Conservation (phyloP, 352 stramenopile species). For the Phytophthora sp. region DNA sequence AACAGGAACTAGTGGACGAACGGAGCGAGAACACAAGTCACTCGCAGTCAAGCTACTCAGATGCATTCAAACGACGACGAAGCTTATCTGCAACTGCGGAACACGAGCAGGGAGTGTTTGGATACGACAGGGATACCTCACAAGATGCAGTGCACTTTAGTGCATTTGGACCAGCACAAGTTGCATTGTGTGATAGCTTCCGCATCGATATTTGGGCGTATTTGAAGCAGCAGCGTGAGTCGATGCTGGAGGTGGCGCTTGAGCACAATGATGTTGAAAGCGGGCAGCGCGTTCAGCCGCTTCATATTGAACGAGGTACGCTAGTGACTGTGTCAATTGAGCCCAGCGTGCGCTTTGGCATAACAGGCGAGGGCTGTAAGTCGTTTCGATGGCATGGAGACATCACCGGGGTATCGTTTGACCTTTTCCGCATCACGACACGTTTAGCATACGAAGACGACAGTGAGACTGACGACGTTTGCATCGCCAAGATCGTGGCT, state of each 20-base stretch:
- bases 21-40: not conserved
- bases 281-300: conserved; percentile 52
- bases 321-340: conserved; percentile 73
- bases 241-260: conserved; percentile 67
- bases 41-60: not conserved
- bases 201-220: conserved; percentile 78
- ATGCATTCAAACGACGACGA: conserved; percentile 8
- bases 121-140: conserved; percentile 1
- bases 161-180: conserved; percentile 56
- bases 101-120: not conserved
- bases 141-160: conserved; percentile 63
- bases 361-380: conserved; percentile 60
- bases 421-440: conserved; percentile 46
- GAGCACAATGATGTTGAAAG: conserved; percentile 59
- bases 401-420: conserved; percentile 67
- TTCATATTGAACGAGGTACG: conserved; percentile 61
- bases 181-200: conserved; percentile 53
- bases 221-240: conserved; percentile 59
- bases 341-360: conserved; percentile 36
- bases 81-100: not conserved
- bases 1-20: conserved; percentile 16
- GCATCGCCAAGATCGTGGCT: conserved; percentile 58
- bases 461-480: conserved; percentile 45
- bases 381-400: conserved; percentile 71
- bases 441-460: conserved; percentile 14